A percentile compares a stretch with the other conserved stretches of the same genome.
These are phyloP conservation scores for Cercospora sojina DNA, from an alignment of 2,329 filamentous ascomycete genomes.

Conservation along the genomic window DNA sequence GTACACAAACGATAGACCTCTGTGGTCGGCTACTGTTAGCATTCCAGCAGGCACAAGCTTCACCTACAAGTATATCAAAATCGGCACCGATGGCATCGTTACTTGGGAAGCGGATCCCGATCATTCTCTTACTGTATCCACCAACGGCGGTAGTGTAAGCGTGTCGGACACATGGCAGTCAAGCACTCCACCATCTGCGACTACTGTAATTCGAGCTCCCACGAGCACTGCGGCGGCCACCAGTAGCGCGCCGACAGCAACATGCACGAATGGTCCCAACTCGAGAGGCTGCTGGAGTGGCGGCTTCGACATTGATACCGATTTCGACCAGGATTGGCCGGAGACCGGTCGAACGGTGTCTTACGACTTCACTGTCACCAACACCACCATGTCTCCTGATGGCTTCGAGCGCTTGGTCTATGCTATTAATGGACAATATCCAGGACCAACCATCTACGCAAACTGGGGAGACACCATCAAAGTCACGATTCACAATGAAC, in stretches of 20 bases:
- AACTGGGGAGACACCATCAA: slow-evolving; percentile 41
- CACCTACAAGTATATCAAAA: slow-evolving; percentile 61
- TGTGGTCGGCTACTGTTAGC: slow-evolving; percentile 60
- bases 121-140: slow-evolving; percentile 43
- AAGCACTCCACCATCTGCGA: slow-evolving; percentile 16
- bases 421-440: slow-evolving; percentile 63
- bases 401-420: slow-evolving; percentile 38
- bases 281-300: slow-evolving; percentile 34
- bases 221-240: slow-evolving; percentile 23
- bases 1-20: slow-evolving; percentile 60
- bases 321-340: slow-evolving; percentile 38
- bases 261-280: slow-evolving; percentile 34
- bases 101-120: slow-evolving; percentile 64
- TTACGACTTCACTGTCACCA: slow-evolving; percentile 39
- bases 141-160: slow-evolving; percentile 39
- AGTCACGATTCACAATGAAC: slow-evolving; percentile 58
- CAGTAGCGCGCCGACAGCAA: slow-evolving; percentile 23
- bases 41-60: slow-evolving; percentile 58
- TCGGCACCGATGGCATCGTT: slow-evolving; percentile 55
- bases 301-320: slow-evolving; percentile 36
- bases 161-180: slow-evolving; percentile 43
- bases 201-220: not conserved
- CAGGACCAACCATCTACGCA: slow-evolving; percentile 48
- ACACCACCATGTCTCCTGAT: slow-evolving; percentile 49
- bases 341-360: slow-evolving; percentile 36